Evolutionary conservation across 129 eudicot species (phyloP), one percentile per base, ranked within the genome.

Genomic region (Chrysanthemum makinoi): DNA sequence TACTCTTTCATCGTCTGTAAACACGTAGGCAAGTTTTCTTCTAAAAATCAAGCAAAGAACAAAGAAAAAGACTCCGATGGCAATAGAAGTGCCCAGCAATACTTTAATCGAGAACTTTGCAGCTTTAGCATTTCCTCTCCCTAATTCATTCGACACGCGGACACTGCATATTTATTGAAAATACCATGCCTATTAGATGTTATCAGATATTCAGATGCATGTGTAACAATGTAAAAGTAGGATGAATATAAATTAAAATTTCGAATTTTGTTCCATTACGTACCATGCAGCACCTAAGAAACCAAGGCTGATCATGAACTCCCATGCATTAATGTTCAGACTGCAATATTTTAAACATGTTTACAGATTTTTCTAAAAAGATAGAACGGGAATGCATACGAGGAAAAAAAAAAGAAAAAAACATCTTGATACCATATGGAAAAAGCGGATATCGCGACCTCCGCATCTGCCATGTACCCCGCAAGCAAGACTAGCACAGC

Each of bases 261-360:
- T 35, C 44, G 10, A 5, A 49, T 2, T 17, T 7, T 51, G 43
- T 13, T 61, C n/a, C 5, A 16, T 48, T 24, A 56, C 80, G 3
- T 88, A 91, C 98, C 96, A 86, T 68, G 96, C 89, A 74, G 98
- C 96, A 43, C 95, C 98, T 49, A 92, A 95, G 75, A 88, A 88
- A 67, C 96, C 91, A 4, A 88, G 84, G 72, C 82, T 78, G 77
- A 88, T 81, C 96, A 88, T 88, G 63, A 85, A 83, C 46, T 85
- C 88, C 91, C 91, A 88, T 24, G 82, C 80, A 68, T 79, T 86
- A 50, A 88, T 68, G 61, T 88, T 88, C 7, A 88, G 81, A 78
- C 96, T 88, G 96, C 79, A 73, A 76, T 76, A 67, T 4, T 0
- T 63, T 54, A 16, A 39, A 66, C 20, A 57, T 20, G 39, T 72